Evolutionary conservation across 2,329 filamentous ascomycete species (phyloP), one percentile per base, ranked within the genome.

Genomic region (Curvularia hawaiiensis): DNA sequence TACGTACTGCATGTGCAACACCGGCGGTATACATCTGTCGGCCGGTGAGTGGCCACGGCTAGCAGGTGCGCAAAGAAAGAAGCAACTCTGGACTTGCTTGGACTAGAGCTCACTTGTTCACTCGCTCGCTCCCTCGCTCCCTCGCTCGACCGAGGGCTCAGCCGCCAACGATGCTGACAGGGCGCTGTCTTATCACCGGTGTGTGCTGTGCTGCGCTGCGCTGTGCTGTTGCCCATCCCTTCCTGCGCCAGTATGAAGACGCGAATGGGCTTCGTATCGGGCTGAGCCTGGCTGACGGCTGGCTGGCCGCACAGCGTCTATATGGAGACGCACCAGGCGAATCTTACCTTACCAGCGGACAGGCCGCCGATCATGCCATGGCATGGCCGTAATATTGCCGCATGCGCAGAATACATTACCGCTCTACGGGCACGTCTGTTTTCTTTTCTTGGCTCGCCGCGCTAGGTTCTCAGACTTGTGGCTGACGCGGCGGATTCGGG

Each of bases 391-490:
- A 58, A 61, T 62, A 54, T 59, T 61, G 56, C 57, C 59, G 64
- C 66, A 68, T 63, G 57, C 60, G 24, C 58, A 51, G 22, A 67
- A 69, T 69, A 69, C 60, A 68, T 65, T 69, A 70, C 67, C 54
- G 50, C 44, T 57, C 59, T 64, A 61, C 48, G 52, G 60, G 46
- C 57, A 59, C 51, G 59, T 46, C 56, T 56, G 54, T 64, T 64
- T 58, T 54, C 52, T 53, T 49, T 54, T 52, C 28, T 16, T n/a
- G 28, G 30, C 30, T n/a, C 52, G 52, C 57, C 49, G 44, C 33
- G 33, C 33, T 35, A 35, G 33, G 33, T 35, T 35, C 22, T 52
- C 58, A 58, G 56, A 43, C 60, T 64, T 58, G 61, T 66, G 64
- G 65, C 67, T 68, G 62, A 69, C 65, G 61, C 64, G 56, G 61